These are phyloP conservation scores for Beta lomatogona DNA, from an alignment of 179 eudicot genomes.

Conservation along the genomic window DNA sequence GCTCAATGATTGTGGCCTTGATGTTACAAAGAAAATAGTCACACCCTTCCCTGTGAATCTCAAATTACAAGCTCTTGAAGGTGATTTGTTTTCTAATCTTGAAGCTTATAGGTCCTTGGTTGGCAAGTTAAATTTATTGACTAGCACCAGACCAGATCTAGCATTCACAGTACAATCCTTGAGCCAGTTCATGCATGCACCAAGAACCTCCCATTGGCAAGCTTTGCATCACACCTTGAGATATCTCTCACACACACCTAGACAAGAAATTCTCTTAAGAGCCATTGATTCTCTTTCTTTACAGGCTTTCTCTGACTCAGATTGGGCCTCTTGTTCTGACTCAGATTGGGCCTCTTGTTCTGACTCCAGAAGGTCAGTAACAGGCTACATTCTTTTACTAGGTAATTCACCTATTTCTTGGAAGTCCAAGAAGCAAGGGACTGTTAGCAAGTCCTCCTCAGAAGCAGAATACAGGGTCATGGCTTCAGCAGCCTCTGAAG, in stretches of 20 bases:
- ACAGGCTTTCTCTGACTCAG: not conserved
- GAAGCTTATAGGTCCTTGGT: not conserved
- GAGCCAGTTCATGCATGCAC: not conserved
- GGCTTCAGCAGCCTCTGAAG: not conserved
- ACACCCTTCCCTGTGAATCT: not conserved
- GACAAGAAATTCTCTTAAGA: not conserved
- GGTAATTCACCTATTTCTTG: not conserved
- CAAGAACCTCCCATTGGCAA: not conserved
- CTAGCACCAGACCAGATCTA: not conserved
- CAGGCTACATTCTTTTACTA: not conserved
- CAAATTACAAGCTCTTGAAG: not conserved
- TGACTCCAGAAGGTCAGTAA: not conserved
- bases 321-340: not conserved
- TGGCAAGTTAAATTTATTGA: not conserved
- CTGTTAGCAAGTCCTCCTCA: not conserved
- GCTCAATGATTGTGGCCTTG: not conserved
- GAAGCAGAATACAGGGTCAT: not conserved
- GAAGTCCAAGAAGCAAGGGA: not conserved
- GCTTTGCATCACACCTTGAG: not conserved
- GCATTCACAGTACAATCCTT: not conserved
- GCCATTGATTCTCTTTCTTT: too few species aligned
- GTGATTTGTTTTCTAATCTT: not conserved
- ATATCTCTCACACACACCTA: not conserved
- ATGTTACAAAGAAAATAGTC: too few species aligned
- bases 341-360: not conserved